Percentiles rank a stretch among this genome's conserved stretches.
Evolutionary conservation across 140 eudicot species (phyloP).

Genomic region (Cichorium intybus): DNA sequence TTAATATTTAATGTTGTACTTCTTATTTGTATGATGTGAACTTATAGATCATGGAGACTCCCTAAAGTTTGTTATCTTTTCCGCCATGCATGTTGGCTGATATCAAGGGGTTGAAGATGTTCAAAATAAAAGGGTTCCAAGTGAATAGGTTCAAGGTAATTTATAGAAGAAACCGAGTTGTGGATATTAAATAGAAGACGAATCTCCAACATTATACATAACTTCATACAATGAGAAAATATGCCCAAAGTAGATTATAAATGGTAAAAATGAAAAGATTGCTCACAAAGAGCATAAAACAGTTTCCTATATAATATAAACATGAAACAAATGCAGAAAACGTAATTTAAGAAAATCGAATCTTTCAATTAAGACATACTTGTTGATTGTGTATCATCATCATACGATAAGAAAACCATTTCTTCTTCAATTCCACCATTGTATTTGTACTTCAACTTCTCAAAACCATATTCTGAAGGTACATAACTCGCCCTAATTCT

Average conservation of each 20-base stretch:
- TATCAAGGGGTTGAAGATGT: too few relatives aligned
- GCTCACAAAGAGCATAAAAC: neutral
- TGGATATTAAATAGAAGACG: too few relatives aligned
- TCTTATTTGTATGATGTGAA: too few relatives aligned
- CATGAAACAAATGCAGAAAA: neutral
- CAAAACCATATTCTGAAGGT: constrained; percentile 3
- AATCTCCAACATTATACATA: too few relatives aligned
- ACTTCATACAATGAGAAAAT: too few relatives aligned
- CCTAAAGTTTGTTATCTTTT: too few relatives aligned
- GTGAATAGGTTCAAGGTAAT: too few relatives aligned
- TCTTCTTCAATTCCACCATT: constrained; percentile 14
- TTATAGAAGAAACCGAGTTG: too few relatives aligned
- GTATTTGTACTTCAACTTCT: neutral
- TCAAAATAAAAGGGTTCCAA: too few relatives aligned
- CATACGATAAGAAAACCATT: constrained; percentile 9
- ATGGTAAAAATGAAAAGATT: neutral
- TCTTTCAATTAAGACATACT: neutral
- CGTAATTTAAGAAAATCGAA: neutral
- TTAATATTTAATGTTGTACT: neutral
- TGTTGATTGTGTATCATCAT: neutral
- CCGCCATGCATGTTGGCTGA: neutral
- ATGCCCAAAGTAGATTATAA: too few relatives aligned
- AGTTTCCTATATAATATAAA: neutral
- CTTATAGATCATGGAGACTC: too few relatives aligned
- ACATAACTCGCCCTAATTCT: constrained; percentile 10